Conservation (phyloP, 2,329 filamentous ascomycete species). For the Xylaria multiplex region DNA sequence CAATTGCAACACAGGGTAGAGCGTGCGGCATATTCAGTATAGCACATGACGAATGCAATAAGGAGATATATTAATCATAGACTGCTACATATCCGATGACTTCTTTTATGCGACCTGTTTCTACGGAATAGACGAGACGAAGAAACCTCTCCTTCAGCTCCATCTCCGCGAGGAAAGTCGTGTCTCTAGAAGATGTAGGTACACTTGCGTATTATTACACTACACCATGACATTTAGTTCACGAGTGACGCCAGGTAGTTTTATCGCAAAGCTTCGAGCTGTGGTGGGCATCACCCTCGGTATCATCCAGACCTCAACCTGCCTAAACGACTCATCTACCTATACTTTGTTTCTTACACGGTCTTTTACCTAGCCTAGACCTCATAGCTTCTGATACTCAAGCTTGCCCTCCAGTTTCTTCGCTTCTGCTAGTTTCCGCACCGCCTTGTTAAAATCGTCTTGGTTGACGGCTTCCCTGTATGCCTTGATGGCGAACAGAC, state of each 20-base stretch:
- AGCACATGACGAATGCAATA: too few relatives aligned
- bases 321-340: background rate
- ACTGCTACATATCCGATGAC: background rate
- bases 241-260: constrained; percentile 3
- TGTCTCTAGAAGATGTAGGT: constrained; percentile 10
- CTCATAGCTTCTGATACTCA: constrained; percentile 93
- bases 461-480: constrained; percentile 96
- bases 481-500: constrained; percentile 97
- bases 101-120: background rate
- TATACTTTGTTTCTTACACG: background rate
- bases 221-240: constrained; percentile 2
- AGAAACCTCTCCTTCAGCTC: constrained; percentile 8
- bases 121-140: background rate
- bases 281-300: background rate
- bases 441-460: constrained; percentile 99
- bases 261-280: background rate
- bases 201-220: constrained; percentile 35
- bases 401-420: constrained; percentile 99
- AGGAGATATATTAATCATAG: background rate
- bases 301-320: constrained; percentile 1
- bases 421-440: constrained; percentile 93
- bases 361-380: background rate
- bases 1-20: background rate
- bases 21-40: background rate
- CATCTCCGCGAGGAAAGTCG: background rate